Evolutionary conservation across 1,284 basidiomycete genomes (phyloP).

Genomic region (Omphalotus olearius): DNA sequence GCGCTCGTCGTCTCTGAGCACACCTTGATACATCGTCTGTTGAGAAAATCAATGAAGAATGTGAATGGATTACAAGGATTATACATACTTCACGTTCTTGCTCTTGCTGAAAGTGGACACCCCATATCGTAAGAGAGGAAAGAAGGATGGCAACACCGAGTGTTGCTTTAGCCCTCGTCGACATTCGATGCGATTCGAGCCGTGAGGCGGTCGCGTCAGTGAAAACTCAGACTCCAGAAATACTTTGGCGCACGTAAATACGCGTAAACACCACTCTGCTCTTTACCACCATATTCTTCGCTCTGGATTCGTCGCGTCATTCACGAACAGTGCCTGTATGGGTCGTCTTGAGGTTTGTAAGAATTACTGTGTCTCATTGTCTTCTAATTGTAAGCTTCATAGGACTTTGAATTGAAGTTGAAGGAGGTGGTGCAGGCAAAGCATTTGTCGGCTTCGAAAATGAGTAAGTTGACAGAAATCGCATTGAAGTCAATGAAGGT

Average conservation of each 20-base stretch:
- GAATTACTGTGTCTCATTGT: no score
- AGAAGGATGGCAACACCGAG: constrained; percentile 66
- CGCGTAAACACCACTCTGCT: constrained; percentile 7
- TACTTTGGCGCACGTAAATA: neutral
- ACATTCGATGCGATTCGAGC: constrained; percentile 29
- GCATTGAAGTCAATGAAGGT: constrained; percentile 75
- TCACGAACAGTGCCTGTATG: no score
- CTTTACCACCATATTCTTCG: constrained; percentile 12
- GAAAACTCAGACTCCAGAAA: no score
- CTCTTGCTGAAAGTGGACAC: constrained; percentile 87
- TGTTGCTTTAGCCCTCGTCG: constrained; percentile 74
- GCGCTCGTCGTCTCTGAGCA: constrained; percentile 83
- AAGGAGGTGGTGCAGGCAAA: constrained; percentile 78
- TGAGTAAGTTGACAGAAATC: constrained; percentile 69
- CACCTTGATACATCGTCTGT: constrained; percentile 89
- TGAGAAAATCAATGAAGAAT: neutral
- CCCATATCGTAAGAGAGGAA: constrained; percentile 78
- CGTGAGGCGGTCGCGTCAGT: no score
- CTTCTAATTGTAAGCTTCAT: neutral
- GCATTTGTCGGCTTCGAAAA: constrained; percentile 80
- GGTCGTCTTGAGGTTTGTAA: neutral
- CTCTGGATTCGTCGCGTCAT: neutral
- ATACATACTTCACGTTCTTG: constrained; percentile 75
- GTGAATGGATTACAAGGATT: neutral
- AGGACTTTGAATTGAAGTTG: constrained; percentile 78